These are phyloP conservation scores for Austropuccinia psidii DNA, from an alignment of 1,284 basidiomycete genomes.

Conservation along the genomic window DNA sequence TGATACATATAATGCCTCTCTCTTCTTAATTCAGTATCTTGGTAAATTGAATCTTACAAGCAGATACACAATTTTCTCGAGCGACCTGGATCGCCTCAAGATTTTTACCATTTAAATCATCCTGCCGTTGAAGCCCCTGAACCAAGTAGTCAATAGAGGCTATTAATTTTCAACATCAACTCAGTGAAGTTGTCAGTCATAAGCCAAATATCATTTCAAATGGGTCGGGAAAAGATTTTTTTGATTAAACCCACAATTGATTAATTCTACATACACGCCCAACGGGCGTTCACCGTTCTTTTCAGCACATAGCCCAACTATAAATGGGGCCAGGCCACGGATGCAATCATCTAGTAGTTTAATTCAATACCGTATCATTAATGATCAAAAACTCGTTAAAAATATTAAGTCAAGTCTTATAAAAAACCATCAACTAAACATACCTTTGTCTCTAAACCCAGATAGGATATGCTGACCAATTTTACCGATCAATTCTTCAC, in stretches of 20 bases:
- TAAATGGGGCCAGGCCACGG: constrained; percentile 18
- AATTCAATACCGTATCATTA: neutral
- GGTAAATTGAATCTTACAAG: neutral
- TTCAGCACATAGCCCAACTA: constrained; percentile 26
- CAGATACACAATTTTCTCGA: constrained; percentile 27
- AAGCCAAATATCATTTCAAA: neutral
- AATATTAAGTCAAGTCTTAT: too few species aligned
- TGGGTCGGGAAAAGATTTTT: neutral
- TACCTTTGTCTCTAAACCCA: constrained; percentile 1
- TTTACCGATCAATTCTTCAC: constrained; percentile 2
- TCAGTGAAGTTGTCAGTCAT: neutral
- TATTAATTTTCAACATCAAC: neutral
- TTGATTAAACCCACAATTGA: constrained; percentile 1
- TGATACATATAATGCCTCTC: too few species aligned
- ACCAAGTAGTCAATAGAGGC: constrained; percentile 4
- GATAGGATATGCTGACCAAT: neutral
- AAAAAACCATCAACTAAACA: too few species aligned
- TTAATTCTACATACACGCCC: constrained; percentile 5
- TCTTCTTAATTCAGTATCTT: neutral
- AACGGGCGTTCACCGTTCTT: neutral
- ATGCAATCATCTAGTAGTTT: constrained; percentile 6
- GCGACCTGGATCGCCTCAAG: constrained; percentile 18
- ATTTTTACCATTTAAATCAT: too few species aligned
- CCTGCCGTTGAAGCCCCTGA: neutral
- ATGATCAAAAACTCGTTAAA: neutral